Percentiles rank a stretch among this genome's conserved stretches.
Evolutionary conservation across 805 yeast genomes (phyloP).

Genomic region (Barnettozyma sucrosica): DNA sequence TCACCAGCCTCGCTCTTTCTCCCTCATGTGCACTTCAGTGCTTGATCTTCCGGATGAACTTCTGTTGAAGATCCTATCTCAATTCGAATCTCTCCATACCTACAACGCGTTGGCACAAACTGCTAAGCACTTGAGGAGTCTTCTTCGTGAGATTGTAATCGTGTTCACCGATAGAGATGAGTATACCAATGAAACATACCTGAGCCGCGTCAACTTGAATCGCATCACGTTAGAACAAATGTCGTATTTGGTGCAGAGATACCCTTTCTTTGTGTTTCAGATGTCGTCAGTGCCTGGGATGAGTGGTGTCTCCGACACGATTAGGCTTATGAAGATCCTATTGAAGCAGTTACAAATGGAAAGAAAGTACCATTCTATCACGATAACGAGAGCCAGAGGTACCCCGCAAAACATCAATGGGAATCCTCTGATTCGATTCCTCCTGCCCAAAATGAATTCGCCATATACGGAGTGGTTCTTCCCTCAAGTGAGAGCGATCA

Average conservation of each 20-base stretch:
- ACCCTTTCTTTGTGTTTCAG: slow-evolving; percentile 15
- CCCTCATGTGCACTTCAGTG: slow-evolving; percentile 1
- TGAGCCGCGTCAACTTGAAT: slow-evolving; percentile 7
- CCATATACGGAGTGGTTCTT: slow-evolving; percentile 16
- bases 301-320: slow-evolving; percentile 1
- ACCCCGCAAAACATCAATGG: slow-evolving; percentile 4
- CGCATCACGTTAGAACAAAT: slow-evolving; percentile 9
- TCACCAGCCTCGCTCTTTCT: not conserved
- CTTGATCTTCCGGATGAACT: slow-evolving; percentile 17
- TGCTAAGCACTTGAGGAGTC: slow-evolving; percentile 1
- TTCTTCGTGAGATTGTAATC: slow-evolving; percentile 9
- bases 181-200: not conserved
- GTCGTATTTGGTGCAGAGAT: slow-evolving; percentile 4
- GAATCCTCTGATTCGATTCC: slow-evolving; percentile 10
- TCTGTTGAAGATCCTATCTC: slow-evolving; percentile 7
- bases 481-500: slow-evolving; percentile 11
- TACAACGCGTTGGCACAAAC: slow-evolving; percentile 11
- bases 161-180: slow-evolving; percentile 9
- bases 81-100: slow-evolving; percentile 10
- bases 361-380: slow-evolving; percentile 13
- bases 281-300: slow-evolving; percentile 3
- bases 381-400: slow-evolving; percentile 2
- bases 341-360: slow-evolving; percentile 10
- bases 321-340: slow-evolving; percentile 13
- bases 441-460: slow-evolving; percentile 19